A percentile compares a stretch with the other conserved stretches of the same genome.
Conservation (phyloP, 2,329 filamentous ascomycete genomes). For the Shiraia sp. region DNA sequence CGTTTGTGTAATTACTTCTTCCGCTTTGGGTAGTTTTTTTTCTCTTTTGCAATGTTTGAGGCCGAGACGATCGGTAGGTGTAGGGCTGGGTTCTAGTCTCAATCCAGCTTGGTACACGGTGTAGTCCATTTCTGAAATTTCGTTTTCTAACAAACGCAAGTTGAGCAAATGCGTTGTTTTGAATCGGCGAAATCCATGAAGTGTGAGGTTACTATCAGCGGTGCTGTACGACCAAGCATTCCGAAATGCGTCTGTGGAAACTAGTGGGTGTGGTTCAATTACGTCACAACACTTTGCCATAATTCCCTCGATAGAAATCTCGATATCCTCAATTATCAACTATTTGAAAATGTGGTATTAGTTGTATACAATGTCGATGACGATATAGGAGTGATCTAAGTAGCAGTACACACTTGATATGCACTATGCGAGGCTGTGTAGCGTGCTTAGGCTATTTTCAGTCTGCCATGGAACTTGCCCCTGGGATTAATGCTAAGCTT, state of each 20-base stretch:
- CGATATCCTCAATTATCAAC: too few species aligned
- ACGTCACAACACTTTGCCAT: too few species aligned
- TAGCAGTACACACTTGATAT: too few species aligned
- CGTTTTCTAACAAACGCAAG: conserved; percentile 38
- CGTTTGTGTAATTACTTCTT: conserved; percentile 15
- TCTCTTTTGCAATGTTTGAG: conserved; percentile 30
- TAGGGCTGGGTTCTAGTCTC: conserved; percentile 19
- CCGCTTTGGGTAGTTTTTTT: conserved; percentile 4
- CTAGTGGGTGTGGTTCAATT: too few species aligned
- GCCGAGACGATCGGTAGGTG: conserved; percentile 28
- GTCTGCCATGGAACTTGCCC: too few species aligned
- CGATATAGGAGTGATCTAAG: too few species aligned
- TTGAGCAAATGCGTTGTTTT: conserved; percentile 40
- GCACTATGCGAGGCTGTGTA: too few species aligned
- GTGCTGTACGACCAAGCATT: conserved; percentile 18
- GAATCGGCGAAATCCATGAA: conserved; percentile 29
- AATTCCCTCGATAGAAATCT: too few species aligned
- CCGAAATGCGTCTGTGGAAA: conserved; percentile 11
- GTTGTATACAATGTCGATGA: too few species aligned
- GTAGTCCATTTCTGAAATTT: conserved; percentile 39
- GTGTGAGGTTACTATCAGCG: conserved; percentile 24
- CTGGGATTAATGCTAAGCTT: too few species aligned
- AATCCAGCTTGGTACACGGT: conserved; percentile 41
- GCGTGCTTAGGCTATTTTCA: too few species aligned
- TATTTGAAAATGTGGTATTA: too few species aligned